Conservation (phyloP, 129 eudicot genomes). For the Oenanthe sinensis region DNA sequence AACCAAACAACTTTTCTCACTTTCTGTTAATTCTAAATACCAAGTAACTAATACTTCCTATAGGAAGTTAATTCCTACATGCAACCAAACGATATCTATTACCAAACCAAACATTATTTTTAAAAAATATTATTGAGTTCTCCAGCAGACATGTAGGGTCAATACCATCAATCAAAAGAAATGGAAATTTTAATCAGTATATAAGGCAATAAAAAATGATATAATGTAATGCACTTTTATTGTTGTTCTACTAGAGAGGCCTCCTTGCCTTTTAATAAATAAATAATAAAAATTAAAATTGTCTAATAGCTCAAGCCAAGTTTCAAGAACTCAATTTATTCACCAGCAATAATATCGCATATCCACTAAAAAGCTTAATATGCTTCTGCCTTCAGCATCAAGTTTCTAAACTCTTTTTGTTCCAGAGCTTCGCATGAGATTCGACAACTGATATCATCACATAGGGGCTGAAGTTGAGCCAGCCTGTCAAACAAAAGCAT, state of each 20-base stretch:
- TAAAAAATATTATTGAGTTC: not conserved
- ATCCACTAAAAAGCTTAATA: not conserved
- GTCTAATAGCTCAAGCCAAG: not conserved
- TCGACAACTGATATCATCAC: not conserved
- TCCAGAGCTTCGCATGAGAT: no score
- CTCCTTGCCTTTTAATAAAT: not conserved
- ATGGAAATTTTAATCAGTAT: not conserved
- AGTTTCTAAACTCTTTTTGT: not conserved
- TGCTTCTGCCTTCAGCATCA: not conserved
- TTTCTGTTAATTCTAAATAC: no score
- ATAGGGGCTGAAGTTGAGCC: not conserved
- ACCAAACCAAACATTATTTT: not conserved
- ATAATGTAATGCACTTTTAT: not conserved
- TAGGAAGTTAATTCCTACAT: no score
- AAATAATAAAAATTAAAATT: not conserved
- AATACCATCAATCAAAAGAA: not conserved
- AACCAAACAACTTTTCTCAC: no score
- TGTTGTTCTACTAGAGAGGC: not conserved
- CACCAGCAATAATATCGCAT: not conserved
- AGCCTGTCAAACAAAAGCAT: not conserved
- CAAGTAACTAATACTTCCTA: no score
- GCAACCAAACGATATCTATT: no score
- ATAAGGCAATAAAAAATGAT: not conserved
- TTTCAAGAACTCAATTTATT: not conserved
- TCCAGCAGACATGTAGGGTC: not conserved